Evolutionary conservation across 495 filamentous ascomycete genomes (phyloP), one percentile per base, ranked within the genome.

Genomic region (Aspergillus diversus): DNA sequence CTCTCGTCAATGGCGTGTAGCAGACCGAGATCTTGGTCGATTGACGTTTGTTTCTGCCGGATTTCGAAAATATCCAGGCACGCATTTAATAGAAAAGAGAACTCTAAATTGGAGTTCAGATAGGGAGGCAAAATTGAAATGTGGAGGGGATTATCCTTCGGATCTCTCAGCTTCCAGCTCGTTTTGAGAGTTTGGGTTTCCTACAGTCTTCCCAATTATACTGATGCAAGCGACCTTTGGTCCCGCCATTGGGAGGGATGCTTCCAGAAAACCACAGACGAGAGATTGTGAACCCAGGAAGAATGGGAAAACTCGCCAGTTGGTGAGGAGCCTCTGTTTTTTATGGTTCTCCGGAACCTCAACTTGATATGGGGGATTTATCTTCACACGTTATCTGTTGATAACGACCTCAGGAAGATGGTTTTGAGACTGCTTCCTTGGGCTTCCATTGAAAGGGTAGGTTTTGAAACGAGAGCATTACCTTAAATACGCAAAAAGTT

Each of bases 101-200:
- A 97, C 69, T 96, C 90, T 31, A 99, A 85, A 6, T 63, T 75
- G 78, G 84, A 62, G 80, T 87, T 71, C 77, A 82, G 53, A 82
- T 83, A 68, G 0, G 92, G 88, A 37, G 93, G 90, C 75, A 97
- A 97, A 71, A 97, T 83, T 50, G 90, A 85, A 61, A 96, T 90
- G 77, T 97, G 94, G 71, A 99, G 90, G 52, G 94, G 95, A 73
- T 97, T 96, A 78, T 97, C 96, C 95, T 99, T 70, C 17, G 8
- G 59, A 12, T 21, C 32, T 47, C 57, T 69, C 32, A 66, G 64
- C 34, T 55, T 21, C 46, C n/a, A 66, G 32, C 15, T 49, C 33
- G 9, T 35, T 49, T 46, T 9, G 39, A 34, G 35, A 50, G 55
- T 59, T 58, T 50, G 39, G 31, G 15, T 11, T 37, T 70, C 80